These are phyloP conservation scores for Scenedesmus sp. DNA, from an alignment of 163 green algal species.

Conservation along the genomic window DNA sequence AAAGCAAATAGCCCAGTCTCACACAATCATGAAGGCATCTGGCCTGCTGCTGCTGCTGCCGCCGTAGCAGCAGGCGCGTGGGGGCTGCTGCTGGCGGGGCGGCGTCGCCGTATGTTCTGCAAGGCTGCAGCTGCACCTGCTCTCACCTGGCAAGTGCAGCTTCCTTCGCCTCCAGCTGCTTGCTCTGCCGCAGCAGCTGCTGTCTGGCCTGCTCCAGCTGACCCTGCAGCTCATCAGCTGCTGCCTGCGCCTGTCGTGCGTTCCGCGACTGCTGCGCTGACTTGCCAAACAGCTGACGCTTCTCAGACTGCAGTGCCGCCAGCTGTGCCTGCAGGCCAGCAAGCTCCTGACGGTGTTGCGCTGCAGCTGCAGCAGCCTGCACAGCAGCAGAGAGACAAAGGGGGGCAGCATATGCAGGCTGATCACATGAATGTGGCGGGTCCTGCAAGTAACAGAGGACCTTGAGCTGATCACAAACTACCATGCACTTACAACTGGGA, in stretches of 20 bases:
- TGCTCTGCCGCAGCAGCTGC: conserved; percentile 35
- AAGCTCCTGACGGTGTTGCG: conserved; percentile 6
- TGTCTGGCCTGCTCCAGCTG: conserved; percentile 18
- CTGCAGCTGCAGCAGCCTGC: conserved; percentile 33
- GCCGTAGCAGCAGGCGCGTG: no score
- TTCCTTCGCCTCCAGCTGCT: conserved; percentile 28
- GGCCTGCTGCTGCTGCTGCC: background rate
- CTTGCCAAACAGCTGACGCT: conserved; percentile 17
- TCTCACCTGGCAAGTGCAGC: conserved; percentile 29
- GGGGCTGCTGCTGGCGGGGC: no score
- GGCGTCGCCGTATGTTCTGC: no score
- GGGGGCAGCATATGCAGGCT: background rate
- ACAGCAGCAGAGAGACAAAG: background rate
- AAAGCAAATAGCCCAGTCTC: background rate
- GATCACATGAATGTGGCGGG: background rate
- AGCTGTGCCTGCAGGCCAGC: conserved; percentile 19
- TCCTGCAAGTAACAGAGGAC: background rate
- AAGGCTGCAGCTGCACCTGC: background rate
- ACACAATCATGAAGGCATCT: background rate
- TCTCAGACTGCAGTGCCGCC: conserved; percentile 8
- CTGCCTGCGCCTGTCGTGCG: conserved; percentile 10
- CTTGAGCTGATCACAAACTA: background rate
- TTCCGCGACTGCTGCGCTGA: conserved; percentile 31
- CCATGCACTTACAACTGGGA: background rate
- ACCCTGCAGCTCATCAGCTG: background rate